Base-by-base conservation (phyloP, 495 filamentous ascomycete species). In the Cercophora sp. region DNA sequence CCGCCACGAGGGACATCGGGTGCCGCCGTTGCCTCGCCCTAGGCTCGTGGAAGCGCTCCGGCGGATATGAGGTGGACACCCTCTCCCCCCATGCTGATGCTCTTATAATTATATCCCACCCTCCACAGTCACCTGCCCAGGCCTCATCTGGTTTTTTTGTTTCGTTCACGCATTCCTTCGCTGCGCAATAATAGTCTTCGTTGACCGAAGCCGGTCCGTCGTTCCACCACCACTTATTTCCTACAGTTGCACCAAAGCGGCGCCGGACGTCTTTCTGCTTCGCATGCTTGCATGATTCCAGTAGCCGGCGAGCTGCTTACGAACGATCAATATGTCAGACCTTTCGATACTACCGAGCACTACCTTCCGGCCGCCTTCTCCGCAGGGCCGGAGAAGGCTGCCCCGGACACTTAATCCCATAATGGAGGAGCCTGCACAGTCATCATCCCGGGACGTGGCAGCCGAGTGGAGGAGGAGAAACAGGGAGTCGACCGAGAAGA, bases 321-420 rank as follows among this genome's bases (percentile, higher is more conserved):
- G 42, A 55, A 58, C 44, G 26, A 61, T 59, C 51, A 57, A 32
- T 48, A 89, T 87, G 79, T 77, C 63, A 63, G 80, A 78, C 39
- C 62, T 70, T 59, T 67, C 76, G 64, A 61, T 80, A 61, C 75
- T 86, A 58, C 78, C 81, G 53, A 69, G 79, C 63, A 80, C 73
- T 56, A 78, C 74, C 32, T 85, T 80, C 68, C 67, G 72, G 66
- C 80, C 85, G 55, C 81, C 80, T 52, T 77, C 79, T 62, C 81
- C 76, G 87, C 89, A 79, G 87, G 87, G 67, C 65, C 73, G 69
- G 66, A 75, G 71, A 77, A 82, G 77, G 71, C 36, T 26, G 80
- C 77, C 64, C 75, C 78, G 67, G 67, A 71, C 53, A 56, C 85
- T 91, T 87, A 89, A 91, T 88, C 86, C 87, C 55, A 89, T 91